Evolutionary conservation across 495 filamentous ascomycete species (phyloP).

Genomic region (Penicillium lagena): DNA sequence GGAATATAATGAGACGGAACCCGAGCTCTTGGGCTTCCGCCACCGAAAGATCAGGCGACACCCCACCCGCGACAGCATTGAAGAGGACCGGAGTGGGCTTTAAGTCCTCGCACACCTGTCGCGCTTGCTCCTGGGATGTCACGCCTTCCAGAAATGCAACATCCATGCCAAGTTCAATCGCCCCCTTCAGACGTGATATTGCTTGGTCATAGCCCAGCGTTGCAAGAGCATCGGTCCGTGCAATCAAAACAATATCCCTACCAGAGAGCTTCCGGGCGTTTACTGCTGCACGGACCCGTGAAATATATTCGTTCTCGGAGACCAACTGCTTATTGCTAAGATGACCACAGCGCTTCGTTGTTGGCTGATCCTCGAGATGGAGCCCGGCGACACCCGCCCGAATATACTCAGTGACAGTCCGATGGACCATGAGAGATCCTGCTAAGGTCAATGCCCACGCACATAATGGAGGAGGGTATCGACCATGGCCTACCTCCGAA

Average conservation of each 20-base stretch:
- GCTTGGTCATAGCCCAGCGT: slow-evolving; percentile 47
- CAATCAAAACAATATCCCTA: slow-evolving; percentile 50
- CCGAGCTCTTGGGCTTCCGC: slow-evolving; percentile 17
- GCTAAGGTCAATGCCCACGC: not conserved
- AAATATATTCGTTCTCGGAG: slow-evolving; percentile 29
- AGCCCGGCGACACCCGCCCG: slow-evolving; percentile 51
- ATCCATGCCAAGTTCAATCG: slow-evolving; percentile 44
- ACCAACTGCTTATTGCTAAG: slow-evolving; percentile 51
- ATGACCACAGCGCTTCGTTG: slow-evolving; percentile 52
- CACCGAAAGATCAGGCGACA: slow-evolving; percentile 13
- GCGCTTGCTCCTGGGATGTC: slow-evolving; percentile 18
- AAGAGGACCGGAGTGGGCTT: slow-evolving; percentile 18
- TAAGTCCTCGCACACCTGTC: slow-evolving; percentile 11
- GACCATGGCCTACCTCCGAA: slow-evolving; percentile 35
- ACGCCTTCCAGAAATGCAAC: slow-evolving; percentile 53
- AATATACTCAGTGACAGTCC: slow-evolving; percentile 50
- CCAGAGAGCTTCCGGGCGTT: slow-evolving; percentile 27
- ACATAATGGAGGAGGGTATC: not conserved
- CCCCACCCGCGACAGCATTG: slow-evolving; percentile 19
- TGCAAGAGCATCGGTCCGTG: slow-evolving; percentile 52
- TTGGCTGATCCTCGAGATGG: slow-evolving; percentile 58
- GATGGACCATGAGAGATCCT: slow-evolving; percentile 39
- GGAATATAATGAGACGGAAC: slow-evolving; percentile 20
- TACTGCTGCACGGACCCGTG: slow-evolving; percentile 41
- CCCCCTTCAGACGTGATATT: slow-evolving; percentile 37